These are phyloP conservation scores for Pelargonium citronellum DNA, from an alignment of 441 rosid species.

Conservation along the genomic window DNA sequence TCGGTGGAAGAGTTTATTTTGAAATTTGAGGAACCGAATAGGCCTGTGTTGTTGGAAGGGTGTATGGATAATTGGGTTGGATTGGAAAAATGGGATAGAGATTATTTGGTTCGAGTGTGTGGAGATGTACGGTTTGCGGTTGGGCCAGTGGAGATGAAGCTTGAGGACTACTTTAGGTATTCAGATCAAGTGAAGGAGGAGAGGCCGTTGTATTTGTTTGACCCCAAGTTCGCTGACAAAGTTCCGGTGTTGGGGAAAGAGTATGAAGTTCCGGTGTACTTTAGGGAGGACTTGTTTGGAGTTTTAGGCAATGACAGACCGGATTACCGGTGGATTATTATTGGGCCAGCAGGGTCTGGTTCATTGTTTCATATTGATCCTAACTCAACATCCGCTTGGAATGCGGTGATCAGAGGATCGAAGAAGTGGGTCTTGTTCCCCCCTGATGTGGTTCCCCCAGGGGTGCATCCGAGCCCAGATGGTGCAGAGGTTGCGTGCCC, in stretches of 20 bases:
- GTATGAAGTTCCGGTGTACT: conserved; percentile 68
- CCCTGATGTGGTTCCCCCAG: conserved; percentile 87
- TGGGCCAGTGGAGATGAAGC: conserved; percentile 83
- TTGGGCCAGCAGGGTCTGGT: conserved; percentile 91
- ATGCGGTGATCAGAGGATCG: conserved; percentile 73
- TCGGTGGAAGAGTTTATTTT: conserved; percentile 64
- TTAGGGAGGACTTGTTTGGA: conserved; percentile 77
- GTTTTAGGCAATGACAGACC: conserved; percentile 80
- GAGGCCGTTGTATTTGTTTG: conserved; percentile 90
- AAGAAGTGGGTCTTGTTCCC: conserved; percentile 93
- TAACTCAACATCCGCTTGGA: conserved; percentile 97
- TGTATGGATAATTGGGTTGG: conserved; percentile 78
- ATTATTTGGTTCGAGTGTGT: conserved; percentile 50
- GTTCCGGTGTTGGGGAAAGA: conserved; percentile 58
- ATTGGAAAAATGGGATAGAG: conserved; percentile 58
- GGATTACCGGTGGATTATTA: conserved; percentile 83
- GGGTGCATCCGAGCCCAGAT: conserved; percentile 93
- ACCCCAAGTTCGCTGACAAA: conserved; percentile 79
- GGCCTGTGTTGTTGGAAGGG: conserved; percentile 84
- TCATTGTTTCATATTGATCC: conserved; percentile 96
- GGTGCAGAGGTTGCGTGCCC: conserved; percentile 98
- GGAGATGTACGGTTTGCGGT: conserved; percentile 56
- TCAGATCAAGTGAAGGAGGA: conserved; percentile 70
- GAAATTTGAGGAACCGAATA: conserved; percentile 74
- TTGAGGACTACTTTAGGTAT: conserved; percentile 62